Evolutionary conservation across 371 early-diverging fungal species (phyloP).

Genomic region (Mucor racemosus): DNA sequence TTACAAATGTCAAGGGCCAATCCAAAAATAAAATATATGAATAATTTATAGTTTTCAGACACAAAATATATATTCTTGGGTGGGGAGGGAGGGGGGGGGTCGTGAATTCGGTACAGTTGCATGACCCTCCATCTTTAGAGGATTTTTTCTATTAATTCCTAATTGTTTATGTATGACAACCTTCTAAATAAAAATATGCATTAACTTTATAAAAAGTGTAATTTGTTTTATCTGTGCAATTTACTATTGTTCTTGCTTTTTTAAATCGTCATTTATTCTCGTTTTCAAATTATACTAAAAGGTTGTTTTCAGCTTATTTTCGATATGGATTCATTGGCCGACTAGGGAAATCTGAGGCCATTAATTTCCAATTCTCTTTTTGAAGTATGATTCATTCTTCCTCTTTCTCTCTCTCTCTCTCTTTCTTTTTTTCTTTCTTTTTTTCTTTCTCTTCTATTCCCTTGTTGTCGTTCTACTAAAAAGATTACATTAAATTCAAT

Average conservation of each 20-base stretch:
- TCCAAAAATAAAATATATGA: not conserved
- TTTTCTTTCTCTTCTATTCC: not conserved
- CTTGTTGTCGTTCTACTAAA: not conserved
- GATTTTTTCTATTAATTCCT: not conserved
- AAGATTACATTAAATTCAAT: not conserved
- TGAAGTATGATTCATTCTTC: too few relatives aligned
- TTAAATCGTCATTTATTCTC: not conserved
- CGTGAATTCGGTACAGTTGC: not conserved
- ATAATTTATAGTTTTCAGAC: too few relatives aligned
- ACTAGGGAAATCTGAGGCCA: too few relatives aligned
- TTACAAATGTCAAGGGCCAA: not conserved
- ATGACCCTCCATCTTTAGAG: not conserved
- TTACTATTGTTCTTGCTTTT: not conserved
- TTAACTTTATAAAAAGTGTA: not conserved
- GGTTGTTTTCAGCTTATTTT: too few relatives aligned
- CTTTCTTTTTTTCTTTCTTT: not conserved
- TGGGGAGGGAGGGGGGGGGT: too few relatives aligned
- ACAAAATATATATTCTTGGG: too few relatives aligned
- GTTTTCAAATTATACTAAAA: too few relatives aligned
- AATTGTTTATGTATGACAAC: constrained; percentile 3
- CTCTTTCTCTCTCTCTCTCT: too few relatives aligned
- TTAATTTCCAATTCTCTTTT: too few relatives aligned
- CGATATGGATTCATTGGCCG: constrained; percentile 10
- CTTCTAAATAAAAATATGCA: not conserved
- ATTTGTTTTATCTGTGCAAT: not conserved